phyloP scores from a whole-genome alignment of 768 basidiomycete species.

The Collybia sordida region DNA sequence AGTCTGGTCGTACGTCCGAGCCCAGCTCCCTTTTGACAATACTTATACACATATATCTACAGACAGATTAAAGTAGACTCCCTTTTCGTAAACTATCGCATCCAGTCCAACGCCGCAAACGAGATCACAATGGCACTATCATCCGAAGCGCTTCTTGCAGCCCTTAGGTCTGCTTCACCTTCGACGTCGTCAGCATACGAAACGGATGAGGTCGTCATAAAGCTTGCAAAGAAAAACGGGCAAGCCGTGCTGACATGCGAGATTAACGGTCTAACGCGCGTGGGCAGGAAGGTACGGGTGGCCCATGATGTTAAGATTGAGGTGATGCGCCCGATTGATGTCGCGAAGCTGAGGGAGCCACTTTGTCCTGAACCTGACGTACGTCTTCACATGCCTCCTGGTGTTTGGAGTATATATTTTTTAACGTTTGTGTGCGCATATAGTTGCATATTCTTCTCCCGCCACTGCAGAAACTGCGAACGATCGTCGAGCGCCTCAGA shows the following conservation, averaged over 20 bases:
- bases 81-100: constrained; percentile 75
- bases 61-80: constrained; percentile 68
- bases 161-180: constrained; percentile 63
- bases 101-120: constrained; percentile 84
- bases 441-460: constrained; percentile 81
- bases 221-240: constrained; percentile 84
- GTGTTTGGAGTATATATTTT: background rate
- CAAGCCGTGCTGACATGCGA: constrained; percentile 78
- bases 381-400: constrained; percentile 19
- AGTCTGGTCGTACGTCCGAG: constrained; percentile 65
- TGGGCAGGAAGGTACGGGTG: constrained; percentile 63
- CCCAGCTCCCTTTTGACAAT: background rate
- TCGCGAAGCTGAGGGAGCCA: constrained; percentile 73
- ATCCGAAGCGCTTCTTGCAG: constrained; percentile 72
- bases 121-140: constrained; percentile 75
- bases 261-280: constrained; percentile 62
- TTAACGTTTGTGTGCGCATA: background rate
- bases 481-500: constrained; percentile 72
- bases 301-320: constrained; percentile 83
- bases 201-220: constrained; percentile 72
- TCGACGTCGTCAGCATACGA: constrained; percentile 47
- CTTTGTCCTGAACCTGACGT: constrained; percentile 87
- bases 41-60: background rate
- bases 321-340: constrained; percentile 74
- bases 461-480: constrained; percentile 71